phyloP scores from a whole-genome alignment of 176 grass and related monocot species.

The Calamus simplicifolius region DNA sequence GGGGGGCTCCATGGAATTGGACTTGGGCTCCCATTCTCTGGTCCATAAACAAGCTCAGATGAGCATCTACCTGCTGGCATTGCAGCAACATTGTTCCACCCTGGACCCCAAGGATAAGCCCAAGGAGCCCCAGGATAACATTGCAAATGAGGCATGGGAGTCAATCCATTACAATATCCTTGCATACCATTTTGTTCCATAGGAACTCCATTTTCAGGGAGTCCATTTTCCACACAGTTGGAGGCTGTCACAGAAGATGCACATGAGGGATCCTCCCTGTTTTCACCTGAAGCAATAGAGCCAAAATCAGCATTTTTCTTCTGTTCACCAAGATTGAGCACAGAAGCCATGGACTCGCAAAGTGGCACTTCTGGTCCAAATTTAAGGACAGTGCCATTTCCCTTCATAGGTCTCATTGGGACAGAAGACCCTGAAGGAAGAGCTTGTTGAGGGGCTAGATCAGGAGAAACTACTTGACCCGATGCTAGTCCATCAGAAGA shows the following conservation, averaged over 20 bases:
- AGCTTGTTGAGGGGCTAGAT: constrained; percentile 27
- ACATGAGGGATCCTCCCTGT: constrained; percentile 44
- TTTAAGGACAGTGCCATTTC: constrained; percentile 25
- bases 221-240: constrained; percentile 28
- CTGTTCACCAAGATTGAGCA: constrained; percentile 32
- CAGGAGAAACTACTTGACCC: constrained; percentile 20
- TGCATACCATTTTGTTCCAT: constrained; percentile 28
- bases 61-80: constrained; percentile 21
- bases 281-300: constrained; percentile 27
- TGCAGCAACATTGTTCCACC: constrained; percentile 36
- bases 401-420: constrained; percentile 12
- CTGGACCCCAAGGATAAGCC: constrained; percentile 40
- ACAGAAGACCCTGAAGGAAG: constrained; percentile 12
- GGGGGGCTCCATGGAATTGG: constrained; percentile 5
- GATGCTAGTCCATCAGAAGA: constrained; percentile 11
- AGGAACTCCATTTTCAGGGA: constrained; percentile 18
- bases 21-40: constrained; percentile 10
- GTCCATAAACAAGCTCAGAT: constrained; percentile 16
- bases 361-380: constrained; percentile 33
- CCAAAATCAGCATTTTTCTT: constrained; percentile 20
- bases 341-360: constrained; percentile 27
- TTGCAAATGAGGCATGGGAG: constrained; percentile 20
- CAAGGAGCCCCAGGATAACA: constrained; percentile 39
- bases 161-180: constrained; percentile 25
- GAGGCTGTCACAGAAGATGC: constrained; percentile 21